Evolutionary conservation across 1,284 basidiomycete species (phyloP), one percentile per base, ranked within the genome.

Genomic region (Jaminaea rosea): DNA sequence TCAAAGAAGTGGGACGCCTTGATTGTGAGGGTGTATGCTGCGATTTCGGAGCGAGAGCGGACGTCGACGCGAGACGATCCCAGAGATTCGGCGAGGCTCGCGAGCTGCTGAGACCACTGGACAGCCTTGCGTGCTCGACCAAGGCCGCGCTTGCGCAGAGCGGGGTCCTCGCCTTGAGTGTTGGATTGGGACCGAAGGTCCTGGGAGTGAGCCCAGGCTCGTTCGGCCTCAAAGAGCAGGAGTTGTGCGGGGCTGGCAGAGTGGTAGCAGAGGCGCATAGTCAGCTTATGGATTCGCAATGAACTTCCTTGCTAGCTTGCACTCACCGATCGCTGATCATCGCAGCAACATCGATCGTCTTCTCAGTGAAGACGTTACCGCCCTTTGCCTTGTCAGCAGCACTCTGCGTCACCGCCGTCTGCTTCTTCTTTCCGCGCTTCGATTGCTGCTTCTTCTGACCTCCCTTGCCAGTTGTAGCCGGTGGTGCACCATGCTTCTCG

Each of bases 121-220:
- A 88, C 80, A 3, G 88, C 84, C 47, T 87, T 85, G 28, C 89
- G 83, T 75, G 90, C 86, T 52, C 89, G 83, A 8, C 84, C 82
- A 3, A 86, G 84, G 26, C 86, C 85, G 53, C 81, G 85, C 60
- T 86, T 84, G 39, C 84, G 81, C 45, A 84, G 77, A 19, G 81
- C 77, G 36, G 79, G 78, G 17, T 83, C 78, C 26, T 78, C 76
- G 4, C 78, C 77, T 45, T 79, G 75, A 45, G 81, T 79, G 13
- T 80, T 75, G 10, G 83, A 77, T 49, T 80, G 75, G 2, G 80
- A 74, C 49, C 80, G 78, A 36, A 92, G 80, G 60, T 90, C 87
- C 75, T 91, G 87, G 8, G 88, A 84, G 75, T 88, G 84, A 0
- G 88, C 84, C 83, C 89, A 90, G n/a, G 88, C 86, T 45, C 91